Evolutionary conservation across 2,329 filamentous ascomycete genomes (phyloP).

Genomic region (Aureobasidium zeae): DNA sequence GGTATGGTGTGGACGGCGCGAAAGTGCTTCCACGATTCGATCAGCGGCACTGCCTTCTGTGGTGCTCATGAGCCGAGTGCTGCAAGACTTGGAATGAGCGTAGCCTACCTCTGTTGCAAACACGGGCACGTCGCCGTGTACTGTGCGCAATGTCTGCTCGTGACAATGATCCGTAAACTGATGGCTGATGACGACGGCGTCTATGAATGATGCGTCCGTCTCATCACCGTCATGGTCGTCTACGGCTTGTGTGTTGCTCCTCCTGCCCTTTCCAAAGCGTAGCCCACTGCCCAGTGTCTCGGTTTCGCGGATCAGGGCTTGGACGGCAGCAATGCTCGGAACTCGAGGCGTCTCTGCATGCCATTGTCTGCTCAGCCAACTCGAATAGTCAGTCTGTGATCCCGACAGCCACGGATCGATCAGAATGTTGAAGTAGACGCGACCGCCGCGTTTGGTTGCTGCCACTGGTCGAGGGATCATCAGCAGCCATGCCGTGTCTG

Average conservation of each 20-base stretch:
- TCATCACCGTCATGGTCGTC: constrained; percentile 16
- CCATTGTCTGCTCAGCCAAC: constrained; percentile 58
- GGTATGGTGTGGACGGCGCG: constrained; percentile 44
- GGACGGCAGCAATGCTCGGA: constrained; percentile 46
- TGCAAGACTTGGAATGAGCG: no score
- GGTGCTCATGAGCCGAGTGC: neutral
- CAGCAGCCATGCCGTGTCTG: constrained; percentile 59
- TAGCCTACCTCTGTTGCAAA: constrained; percentile 45
- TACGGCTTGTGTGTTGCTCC: constrained; percentile 18
- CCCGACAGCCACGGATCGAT: constrained; percentile 58
- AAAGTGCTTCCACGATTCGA: constrained; percentile 53
- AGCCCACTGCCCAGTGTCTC: constrained; percentile 35
- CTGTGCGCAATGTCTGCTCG: constrained; percentile 48
- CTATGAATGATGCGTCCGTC: constrained; percentile 45
- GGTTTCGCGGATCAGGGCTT: constrained; percentile 41
- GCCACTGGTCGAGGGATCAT: constrained; percentile 49
- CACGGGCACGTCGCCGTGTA: constrained; percentile 46
- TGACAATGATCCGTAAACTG: constrained; percentile 64
- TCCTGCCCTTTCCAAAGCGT: constrained; percentile 18
- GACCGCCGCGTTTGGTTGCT: constrained; percentile 34
- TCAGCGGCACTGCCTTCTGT: constrained; percentile 47
- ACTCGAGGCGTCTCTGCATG: constrained; percentile 48
- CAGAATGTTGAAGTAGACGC: constrained; percentile 53
- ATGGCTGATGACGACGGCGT: constrained; percentile 52
- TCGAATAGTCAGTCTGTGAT: constrained; percentile 52